Base-by-base conservation (phyloP, 148 eudicot species). In the Silene latifolia region DNA sequence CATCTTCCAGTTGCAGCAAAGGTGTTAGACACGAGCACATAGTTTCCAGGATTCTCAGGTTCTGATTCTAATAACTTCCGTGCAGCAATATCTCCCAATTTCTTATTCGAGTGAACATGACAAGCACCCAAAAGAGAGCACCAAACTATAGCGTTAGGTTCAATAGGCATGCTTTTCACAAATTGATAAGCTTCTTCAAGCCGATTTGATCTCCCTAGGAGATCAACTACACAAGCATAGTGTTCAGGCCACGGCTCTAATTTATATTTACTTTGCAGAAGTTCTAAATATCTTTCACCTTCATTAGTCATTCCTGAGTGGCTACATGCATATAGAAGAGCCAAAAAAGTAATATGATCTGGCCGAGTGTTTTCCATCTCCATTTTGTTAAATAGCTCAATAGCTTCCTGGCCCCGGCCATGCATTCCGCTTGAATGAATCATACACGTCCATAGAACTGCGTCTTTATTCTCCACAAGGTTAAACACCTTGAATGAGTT, bases 241-340 rank as follows among this genome's bases (percentile, higher is more conserved):
- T 95, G 99, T 66, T 95, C 94, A 11, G 92, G 88, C 97, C 94
- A 92, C 48, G 97, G 94, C 63, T 87, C 90, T 71, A 95, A 72
- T 17, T 78, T 76, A 76, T 92, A 87, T 48, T 85, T 77, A 56
- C 32, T 20, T 71, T 58, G 76, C 97, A 95, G 92, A 8, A 71
- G 42, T 54, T 86, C 73, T 23, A 92, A 83, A 76, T 86, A 70
- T 9, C 6, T 67, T 78, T 82, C 77, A 54, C 99, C 99, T 80
- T 89, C 90, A 61, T 88, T 85, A 25, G 80, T 80, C 76, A 95
- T 69, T 62, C 86, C 85, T 29, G 97, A 85, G 81, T 95, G 99
- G 78, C 99, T 90, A 81, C 99, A 95, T 8, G 99, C 92, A 82
- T 89, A 80, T 17, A 95, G 90, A 81, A 90, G 78, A 5, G 94